Percentiles rank a stretch among this genome's conserved stretches.
These are phyloP conservation scores for Dissophora globulifera DNA, from an alignment of 192 early-diverging fungal species.

Conservation along the genomic window DNA sequence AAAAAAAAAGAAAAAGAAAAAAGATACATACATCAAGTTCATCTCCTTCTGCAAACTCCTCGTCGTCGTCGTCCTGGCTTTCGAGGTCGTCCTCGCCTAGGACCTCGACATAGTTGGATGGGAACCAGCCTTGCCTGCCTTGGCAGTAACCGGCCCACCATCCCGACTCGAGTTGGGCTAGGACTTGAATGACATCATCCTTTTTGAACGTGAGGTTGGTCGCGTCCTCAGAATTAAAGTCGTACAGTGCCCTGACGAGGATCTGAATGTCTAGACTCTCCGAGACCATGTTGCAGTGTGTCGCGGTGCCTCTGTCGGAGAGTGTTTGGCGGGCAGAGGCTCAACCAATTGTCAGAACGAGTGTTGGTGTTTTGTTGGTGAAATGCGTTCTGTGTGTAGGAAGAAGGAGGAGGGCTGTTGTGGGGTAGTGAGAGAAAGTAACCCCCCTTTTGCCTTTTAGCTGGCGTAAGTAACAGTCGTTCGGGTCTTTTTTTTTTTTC, in stretches of 20 bases:
- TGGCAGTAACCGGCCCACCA: constrained; percentile 89
- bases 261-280: constrained; percentile 42
- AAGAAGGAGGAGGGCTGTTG: too few species aligned
- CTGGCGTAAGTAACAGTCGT: too few species aligned
- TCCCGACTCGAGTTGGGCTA: constrained; percentile 80
- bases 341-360: not conserved
- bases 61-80: constrained; percentile 28
- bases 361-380: too few species aligned
- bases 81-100: constrained; percentile 62
- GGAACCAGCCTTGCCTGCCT: constrained; percentile 80
- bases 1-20: constrained; percentile 1
- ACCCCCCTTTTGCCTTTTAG: too few species aligned
- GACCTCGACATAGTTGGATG: constrained; percentile 76
- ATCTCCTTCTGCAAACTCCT: constrained; percentile 45
- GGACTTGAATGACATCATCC: constrained; percentile 84
- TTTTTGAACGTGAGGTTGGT: constrained; percentile 77
- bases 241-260: constrained; percentile 77
- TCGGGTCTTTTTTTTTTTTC: too few species aligned
- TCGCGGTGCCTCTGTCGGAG: too few species aligned
- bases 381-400: too few species aligned
- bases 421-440: too few species aligned
- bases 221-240: constrained; percentile 78
- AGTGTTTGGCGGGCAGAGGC: too few species aligned
- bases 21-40: constrained; percentile 38
- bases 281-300: constrained; percentile 31